A percentile compares a stretch with the other conserved stretches of the same genome.
These are phyloP conservation scores for Euptelea pleiosperma DNA, from an alignment of 164 flowering plant species.

Conservation along the genomic window DNA sequence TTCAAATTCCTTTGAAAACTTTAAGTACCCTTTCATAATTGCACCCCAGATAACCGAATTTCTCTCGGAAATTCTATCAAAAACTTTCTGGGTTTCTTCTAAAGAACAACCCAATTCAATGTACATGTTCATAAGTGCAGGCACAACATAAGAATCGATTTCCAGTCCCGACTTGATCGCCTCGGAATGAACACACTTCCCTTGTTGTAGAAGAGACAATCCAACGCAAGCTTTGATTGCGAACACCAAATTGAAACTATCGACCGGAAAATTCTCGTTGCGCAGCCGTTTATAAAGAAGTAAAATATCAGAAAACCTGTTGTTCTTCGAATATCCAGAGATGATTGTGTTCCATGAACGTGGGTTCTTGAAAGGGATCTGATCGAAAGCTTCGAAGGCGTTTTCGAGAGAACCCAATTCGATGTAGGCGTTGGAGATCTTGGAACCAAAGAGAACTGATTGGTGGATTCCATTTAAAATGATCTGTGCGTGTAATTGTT, in stretches of 20 bases:
- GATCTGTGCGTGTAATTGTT: constrained; percentile 16
- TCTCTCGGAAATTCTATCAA: constrained; percentile 9
- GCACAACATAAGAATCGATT: constrained; percentile 12
- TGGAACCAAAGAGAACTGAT: constrained; percentile 12
- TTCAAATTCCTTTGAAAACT: constrained; percentile 14
- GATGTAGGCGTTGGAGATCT: constrained; percentile 7
- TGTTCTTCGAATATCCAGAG: constrained; percentile 15
- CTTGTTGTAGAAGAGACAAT: constrained; percentile 3
- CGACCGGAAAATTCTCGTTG: constrained; percentile 10
- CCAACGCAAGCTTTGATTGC: constrained; percentile 17
- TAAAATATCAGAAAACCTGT: constrained; percentile 10
- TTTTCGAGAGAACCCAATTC: constrained; percentile 11
- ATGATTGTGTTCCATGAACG: constrained; percentile 26
- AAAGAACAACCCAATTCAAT: constrained; percentile 8
- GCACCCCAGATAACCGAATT: constrained; percentile 17
- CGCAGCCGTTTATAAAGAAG: constrained; percentile 5
- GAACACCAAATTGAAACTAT: constrained; percentile 21
- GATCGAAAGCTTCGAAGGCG: constrained; percentile 14
- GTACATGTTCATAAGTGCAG: constrained; percentile 18
- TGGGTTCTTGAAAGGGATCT: constrained; percentile 14
- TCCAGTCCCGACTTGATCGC: constrained; percentile 17
- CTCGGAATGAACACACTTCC: constrained; percentile 14
- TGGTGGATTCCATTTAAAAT: constrained; percentile 11
- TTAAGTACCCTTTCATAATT: constrained; percentile 18
- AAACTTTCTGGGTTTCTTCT: constrained; percentile 16